Base-by-base conservation (phyloP, 2,329 filamentous ascomycete genomes). In the Ceratocystis alfenasii region DNA sequence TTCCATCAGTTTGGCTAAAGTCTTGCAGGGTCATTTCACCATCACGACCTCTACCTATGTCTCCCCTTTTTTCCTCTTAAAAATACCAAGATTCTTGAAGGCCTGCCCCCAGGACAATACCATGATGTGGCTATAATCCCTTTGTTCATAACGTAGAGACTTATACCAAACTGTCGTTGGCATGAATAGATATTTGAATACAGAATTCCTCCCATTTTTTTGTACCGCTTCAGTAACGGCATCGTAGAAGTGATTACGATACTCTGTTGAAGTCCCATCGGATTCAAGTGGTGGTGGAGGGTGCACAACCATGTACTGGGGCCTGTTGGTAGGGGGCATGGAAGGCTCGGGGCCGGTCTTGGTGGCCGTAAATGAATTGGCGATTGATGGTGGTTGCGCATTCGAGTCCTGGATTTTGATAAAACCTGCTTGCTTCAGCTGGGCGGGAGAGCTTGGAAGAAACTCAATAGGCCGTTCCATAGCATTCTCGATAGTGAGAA, bases 341-440 rank as follows among this genome's bases (percentile, higher is more conserved):
- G 45, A n/a, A 20, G 33, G n/a, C 4, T 80, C 17, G 45, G 45
- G n/a, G 15, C 15, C 33, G 33, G 33, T 36, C 8, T 36, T 36
- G 2, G 33, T 36, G 33, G 8, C 1, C 2, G 10, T 36, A 10
- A 12, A 12, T 36, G 33, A 36, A 3, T 36, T 8, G 33, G 33
- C 33, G 33, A 36, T 48, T n/a, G 46, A 5, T 77, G 69, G 82
- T 81, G 12, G 83, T 74, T 20, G 6, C 22, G 25, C 20, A 46
- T 50, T 22, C 22, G 17, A 30, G 25, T 62, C 36, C 8, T n/a
- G n/a, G 10, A 75, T 75, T 62, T 75, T 76, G 22, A 64, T 15
- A 30, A 57, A 64, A 28, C 36, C 78, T 10, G 69, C 73, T 0
- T 36, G 6, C 0, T 45, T 15, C 64, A 83, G 64, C 0, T 69